Percentiles rank a stretch among this genome's conserved stretches.
These are phyloP conservation scores for Macrophomina tecta DNA, from an alignment of 2,329 filamentous ascomycete genomes.

Conservation along the genomic window DNA sequence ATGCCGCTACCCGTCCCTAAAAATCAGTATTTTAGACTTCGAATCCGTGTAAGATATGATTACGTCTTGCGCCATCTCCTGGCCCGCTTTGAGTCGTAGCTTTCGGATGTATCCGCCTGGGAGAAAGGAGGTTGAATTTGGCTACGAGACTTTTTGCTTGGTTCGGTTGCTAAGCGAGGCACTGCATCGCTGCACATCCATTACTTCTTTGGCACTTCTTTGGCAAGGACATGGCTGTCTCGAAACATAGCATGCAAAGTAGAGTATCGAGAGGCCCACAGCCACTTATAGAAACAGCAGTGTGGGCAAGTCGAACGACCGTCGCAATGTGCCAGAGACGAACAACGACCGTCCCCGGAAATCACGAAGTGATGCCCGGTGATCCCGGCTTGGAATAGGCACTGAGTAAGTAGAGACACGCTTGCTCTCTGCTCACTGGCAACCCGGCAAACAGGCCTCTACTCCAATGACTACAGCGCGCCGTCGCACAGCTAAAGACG, in stretches of 20 bases:
- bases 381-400: not conserved
- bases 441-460: not conserved
- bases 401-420: not conserved
- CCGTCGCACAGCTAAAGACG: not conserved
- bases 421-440: not conserved
- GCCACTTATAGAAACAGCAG: slow-evolving; percentile 2
- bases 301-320: not conserved
- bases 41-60: not conserved
- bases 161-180: slow-evolving; percentile 11
- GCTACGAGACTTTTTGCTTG: not conserved
- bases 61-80: not conserved
- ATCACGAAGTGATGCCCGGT: not conserved
- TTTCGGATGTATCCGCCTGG: too few species aligned
- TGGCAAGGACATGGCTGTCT: not conserved
- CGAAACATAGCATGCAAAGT: not conserved
- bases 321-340: slow-evolving; percentile 8
- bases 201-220: not conserved
- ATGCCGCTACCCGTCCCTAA: not conserved
- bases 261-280: not conserved
- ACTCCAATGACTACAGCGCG: not conserved
- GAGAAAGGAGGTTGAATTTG: not conserved
- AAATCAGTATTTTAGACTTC: not conserved
- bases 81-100: not conserved
- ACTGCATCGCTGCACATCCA: not conserved
- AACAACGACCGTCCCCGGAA: not conserved